A percentile compares a stretch with the other conserved stretches of the same genome.
Conservation (phyloP, 495 filamentous ascomycete genomes). For the Symbiotaphrina buchneri region DNA sequence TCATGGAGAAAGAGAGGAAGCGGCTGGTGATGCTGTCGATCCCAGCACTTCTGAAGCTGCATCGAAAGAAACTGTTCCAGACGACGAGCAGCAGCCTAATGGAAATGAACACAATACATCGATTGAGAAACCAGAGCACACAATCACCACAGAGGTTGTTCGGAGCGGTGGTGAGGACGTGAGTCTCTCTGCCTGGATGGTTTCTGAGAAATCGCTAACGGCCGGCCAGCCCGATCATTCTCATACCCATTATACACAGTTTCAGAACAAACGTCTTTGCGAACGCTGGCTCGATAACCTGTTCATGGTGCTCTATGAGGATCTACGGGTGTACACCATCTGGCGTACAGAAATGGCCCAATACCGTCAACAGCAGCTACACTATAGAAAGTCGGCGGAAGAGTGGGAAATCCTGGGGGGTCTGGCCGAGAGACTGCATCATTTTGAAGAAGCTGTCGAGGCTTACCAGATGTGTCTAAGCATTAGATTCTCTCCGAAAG, state of each 20-base stretch:
- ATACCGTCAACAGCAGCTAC: slow-evolving; percentile 66
- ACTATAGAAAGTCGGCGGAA: slow-evolving; percentile 86
- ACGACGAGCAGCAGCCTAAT: slow-evolving; percentile 9
- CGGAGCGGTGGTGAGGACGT: slow-evolving; percentile 66
- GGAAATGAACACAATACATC: slow-evolving; percentile 18
- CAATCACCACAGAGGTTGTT: slow-evolving; percentile 57
- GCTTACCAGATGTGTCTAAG: slow-evolving; percentile 69
- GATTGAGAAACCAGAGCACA: slow-evolving; percentile 65
- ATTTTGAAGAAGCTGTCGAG: slow-evolving; percentile 71
- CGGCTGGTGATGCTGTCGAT: slow-evolving; percentile 17
- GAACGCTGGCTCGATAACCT: slow-evolving; percentile 96
- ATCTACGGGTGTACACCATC: slow-evolving; percentile 93
- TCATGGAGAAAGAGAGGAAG: slow-evolving; percentile 15
- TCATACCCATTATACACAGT: slow-evolving; percentile 32
- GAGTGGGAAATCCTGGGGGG: slow-evolving; percentile 98
- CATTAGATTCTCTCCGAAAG: slow-evolving; percentile 74
- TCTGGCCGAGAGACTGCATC: slow-evolving; percentile 78
- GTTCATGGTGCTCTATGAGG: slow-evolving; percentile 98
- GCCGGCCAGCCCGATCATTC: slow-evolving; percentile 20
- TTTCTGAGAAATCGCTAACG: slow-evolving; percentile 7
- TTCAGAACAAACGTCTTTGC: slow-evolving; percentile 91
- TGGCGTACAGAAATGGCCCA: slow-evolving; percentile 97
- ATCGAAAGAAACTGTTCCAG: slow-evolving; percentile 8
- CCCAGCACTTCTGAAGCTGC: slow-evolving; percentile 13
- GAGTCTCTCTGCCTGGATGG: slow-evolving; percentile 11